These are phyloP conservation scores for Cyathus striatus DNA, from an alignment of 768 basidiomycete genomes.

Conservation along the genomic window DNA sequence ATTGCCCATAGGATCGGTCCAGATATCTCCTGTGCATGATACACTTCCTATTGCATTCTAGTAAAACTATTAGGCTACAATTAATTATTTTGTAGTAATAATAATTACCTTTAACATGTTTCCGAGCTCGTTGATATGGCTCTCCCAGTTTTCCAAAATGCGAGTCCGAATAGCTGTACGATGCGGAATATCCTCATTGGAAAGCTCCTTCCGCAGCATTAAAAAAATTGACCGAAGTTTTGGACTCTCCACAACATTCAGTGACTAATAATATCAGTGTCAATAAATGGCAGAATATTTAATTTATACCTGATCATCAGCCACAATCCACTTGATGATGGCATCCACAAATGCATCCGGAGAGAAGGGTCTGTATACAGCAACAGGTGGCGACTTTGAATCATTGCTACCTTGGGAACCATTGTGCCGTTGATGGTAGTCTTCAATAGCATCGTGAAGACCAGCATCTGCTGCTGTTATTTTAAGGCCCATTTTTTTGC, in stretches of 20 bases:
- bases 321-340: slow-evolving; percentile 2
- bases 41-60: slow-evolving; percentile 2
- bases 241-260: slow-evolving; percentile 2
- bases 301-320: slow-evolving; percentile 3
- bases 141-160: background rate
- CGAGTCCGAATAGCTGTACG: background rate
- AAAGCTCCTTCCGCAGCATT: slow-evolving; percentile 1
- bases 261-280: background rate
- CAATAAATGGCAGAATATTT: background rate
- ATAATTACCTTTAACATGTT: background rate
- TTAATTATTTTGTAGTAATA: background rate
- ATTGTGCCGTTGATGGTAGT: background rate
- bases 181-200: background rate
- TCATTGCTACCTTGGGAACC: background rate
- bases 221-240: slow-evolving; percentile 1
- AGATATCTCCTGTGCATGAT: slow-evolving; percentile 1
- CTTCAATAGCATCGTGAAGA: background rate
- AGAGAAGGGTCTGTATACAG: background rate
- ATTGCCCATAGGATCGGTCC: slow-evolving; percentile 2
- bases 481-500: background rate
- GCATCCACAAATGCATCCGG: slow-evolving; percentile 1
- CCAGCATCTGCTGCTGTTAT: background rate
- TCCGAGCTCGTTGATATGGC: background rate
- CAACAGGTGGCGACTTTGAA: background rate
- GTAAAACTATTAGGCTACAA: background rate